Evolutionary conservation across 1,139 yeast species (phyloP).

Genomic region (Magnusiomyces tetraspermus): DNA sequence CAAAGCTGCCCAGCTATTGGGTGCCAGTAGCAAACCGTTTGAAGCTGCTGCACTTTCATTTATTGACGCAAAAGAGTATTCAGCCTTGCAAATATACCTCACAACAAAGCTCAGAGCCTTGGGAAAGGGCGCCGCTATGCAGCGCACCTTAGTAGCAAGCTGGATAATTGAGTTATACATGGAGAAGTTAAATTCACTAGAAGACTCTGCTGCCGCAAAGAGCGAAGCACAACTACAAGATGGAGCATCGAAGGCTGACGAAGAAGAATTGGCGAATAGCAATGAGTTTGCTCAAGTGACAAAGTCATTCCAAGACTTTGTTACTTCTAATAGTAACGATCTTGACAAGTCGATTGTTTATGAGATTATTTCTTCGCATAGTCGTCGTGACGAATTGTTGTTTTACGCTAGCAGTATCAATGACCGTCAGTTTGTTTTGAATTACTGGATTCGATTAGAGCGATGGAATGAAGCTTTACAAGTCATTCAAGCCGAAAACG

Average conservation of each 20-base stretch:
- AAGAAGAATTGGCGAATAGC: constrained; percentile 22
- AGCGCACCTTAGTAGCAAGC: constrained; percentile 55
- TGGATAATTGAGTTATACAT: constrained; percentile 72
- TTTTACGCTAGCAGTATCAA: constrained; percentile 58
- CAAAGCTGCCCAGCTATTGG: constrained; percentile 57
- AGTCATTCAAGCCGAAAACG: constrained; percentile 44
- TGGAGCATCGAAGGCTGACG: background rate
- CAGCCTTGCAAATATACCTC: constrained; percentile 51
- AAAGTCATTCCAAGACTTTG: constrained; percentile 43
- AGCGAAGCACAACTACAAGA: constrained; percentile 20
- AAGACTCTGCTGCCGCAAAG: constrained; percentile 49
- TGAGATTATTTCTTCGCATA: constrained; percentile 60
- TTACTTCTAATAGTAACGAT: constrained; percentile 39
- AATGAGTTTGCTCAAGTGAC: constrained; percentile 19
- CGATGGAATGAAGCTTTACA: constrained; percentile 69
- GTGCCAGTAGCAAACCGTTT: constrained; percentile 56
- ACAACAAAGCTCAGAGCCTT: constrained; percentile 41
- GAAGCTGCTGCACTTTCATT: constrained; percentile 62
- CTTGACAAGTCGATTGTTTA: constrained; percentile 61
- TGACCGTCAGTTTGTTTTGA: constrained; percentile 61
- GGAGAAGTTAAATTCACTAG: constrained; percentile 50
- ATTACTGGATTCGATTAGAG: constrained; percentile 56
- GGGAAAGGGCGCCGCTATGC: constrained; percentile 39
- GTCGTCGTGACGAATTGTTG: constrained; percentile 53
- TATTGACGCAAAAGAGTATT: constrained; percentile 38